These are phyloP conservation scores for Vitellaria paradoxa DNA, from an alignment of 179 eudicot genomes.

Conservation along the genomic window DNA sequence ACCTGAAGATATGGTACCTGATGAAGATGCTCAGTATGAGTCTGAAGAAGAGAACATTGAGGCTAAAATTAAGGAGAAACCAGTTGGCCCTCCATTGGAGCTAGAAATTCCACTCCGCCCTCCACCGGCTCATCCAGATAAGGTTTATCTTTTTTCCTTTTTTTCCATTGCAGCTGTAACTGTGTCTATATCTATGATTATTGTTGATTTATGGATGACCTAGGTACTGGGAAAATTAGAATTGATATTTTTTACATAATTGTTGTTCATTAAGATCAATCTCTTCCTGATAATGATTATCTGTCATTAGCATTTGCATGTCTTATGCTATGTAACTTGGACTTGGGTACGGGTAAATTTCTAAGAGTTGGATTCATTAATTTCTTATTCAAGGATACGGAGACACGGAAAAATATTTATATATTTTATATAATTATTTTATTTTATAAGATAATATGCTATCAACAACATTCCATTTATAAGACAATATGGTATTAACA, in stretches of 20 bases:
- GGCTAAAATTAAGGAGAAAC: conserved; percentile 69
- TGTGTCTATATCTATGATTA: conserved; percentile 3
- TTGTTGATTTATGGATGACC: background rate
- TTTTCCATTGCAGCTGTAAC: conserved; percentile 5
- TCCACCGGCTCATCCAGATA: conserved; percentile 83
- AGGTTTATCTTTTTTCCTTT: conserved; percentile 43
- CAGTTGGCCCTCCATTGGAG: conserved; percentile 92
- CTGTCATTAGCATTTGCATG: background rate
- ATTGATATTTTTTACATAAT: background rate
- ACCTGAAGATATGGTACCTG: conserved; percentile 89
- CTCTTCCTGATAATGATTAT: background rate
- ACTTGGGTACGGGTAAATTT: too few relatives aligned
- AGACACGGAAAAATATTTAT: too few relatives aligned
- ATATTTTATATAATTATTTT: too few relatives aligned
- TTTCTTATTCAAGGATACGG: too few relatives aligned
- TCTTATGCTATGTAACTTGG: too few relatives aligned
- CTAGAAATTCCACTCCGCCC: conserved; percentile 79
- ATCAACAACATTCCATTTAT: too few relatives aligned
- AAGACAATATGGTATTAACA: too few relatives aligned
- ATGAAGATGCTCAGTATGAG: conserved; percentile 73
- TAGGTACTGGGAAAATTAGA: conserved; percentile 3
- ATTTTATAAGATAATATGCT: too few relatives aligned
- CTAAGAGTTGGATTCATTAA: too few relatives aligned
- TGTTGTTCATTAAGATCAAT: background rate
- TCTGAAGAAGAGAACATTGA: conserved; percentile 71